These are phyloP conservation scores for Rhizopogon roseolus DNA, from an alignment of 768 basidiomycete genomes.

Conservation along the genomic window DNA sequence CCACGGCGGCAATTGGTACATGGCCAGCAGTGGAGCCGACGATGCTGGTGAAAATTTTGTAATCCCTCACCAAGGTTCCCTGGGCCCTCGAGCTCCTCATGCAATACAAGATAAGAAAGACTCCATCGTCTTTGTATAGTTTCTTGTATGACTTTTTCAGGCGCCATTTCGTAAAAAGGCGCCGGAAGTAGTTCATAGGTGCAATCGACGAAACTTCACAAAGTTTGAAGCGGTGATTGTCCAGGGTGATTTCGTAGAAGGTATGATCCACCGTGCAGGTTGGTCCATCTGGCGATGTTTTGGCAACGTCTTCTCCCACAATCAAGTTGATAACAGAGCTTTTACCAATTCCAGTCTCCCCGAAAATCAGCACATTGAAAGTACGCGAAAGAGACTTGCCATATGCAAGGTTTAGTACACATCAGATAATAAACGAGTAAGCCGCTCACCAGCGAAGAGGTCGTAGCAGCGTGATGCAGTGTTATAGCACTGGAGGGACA, in stretches of 20 bases:
- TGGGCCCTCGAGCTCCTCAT: slow-evolving; percentile 25
- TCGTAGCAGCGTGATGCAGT: not conserved
- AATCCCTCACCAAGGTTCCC: slow-evolving; percentile 23
- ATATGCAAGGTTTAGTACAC: not conserved
- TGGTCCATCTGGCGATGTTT: slow-evolving; percentile 22
- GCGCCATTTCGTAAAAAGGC: slow-evolving; percentile 12
- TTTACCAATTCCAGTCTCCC: slow-evolving; percentile 38
- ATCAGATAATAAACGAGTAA: not conserved
- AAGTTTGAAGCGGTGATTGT: slow-evolving; percentile 12
- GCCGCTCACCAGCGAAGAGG: too few relatives aligned
- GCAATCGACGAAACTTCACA: slow-evolving; percentile 30
- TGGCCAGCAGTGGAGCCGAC: slow-evolving; percentile 27
- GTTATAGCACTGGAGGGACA: not conserved
- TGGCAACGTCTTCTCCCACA: slow-evolving; percentile 21
- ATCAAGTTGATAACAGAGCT: slow-evolving; percentile 42
- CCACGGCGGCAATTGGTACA: slow-evolving; percentile 26
- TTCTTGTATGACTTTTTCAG: slow-evolving; percentile 16
- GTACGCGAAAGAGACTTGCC: not conserved
- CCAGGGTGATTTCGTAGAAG: slow-evolving; percentile 17
- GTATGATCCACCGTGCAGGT: slow-evolving; percentile 33
- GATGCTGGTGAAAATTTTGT: slow-evolving; percentile 21
- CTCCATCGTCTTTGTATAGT: slow-evolving; percentile 27
- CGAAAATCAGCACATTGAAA: slow-evolving; percentile 38
- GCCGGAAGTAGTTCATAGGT: slow-evolving; percentile 19
- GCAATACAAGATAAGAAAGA: slow-evolving; percentile 29